Evolutionary conservation across 306 rosid genomes (phyloP), one percentile per base, ranked within the genome.

Genomic region (Lathyrus tuberosus): DNA sequence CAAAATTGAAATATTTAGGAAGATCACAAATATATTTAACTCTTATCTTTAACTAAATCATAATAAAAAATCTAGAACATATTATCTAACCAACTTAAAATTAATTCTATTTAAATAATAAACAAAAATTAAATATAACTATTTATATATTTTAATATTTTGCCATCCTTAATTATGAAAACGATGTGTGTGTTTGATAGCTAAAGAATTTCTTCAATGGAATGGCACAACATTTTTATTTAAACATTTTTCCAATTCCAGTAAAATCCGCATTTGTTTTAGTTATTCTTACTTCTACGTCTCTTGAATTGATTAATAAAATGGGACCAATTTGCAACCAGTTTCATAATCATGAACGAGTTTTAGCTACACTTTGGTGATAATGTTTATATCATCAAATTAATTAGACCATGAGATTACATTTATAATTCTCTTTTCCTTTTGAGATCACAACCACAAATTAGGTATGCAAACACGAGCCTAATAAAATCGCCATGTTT

Each of bases 261-360:
- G n/a, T 24, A 33, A 56, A 51, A 41, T 22, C 22, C 66, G 30
- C 4, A 4, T 65, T 54, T 31, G 40, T 42, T 52, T 30, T 18
- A 14, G 80, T 68, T 48, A 64, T 30, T 58, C 62, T 63, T 49
- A 41, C 76, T 62, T 62, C 46, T 35, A 69, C 76, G 76, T 22
- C 62, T 49, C 33, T 41, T 35, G 18, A 51, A 69, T 62, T 38
- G 43, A 59, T 69, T 72, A 65, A 78, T 71, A 61, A 35, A 14
- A 65, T 64, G 73, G 77, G 72, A 71, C 81, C 73, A 33, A 75
- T 37, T 26, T 49, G 17, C 18, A n/a, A 33, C 49, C 69, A 52
- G 65, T 63, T 69, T 76, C 64, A 46, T 70, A 64, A 46, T 44
- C 63, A 70, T 33, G 37, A 40, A 12, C 20, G 1, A 9, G 14